Evolutionary conservation across 495 filamentous ascomycete genomes (phyloP).

Genomic region (Talaromyces nanjingensis): DNA sequence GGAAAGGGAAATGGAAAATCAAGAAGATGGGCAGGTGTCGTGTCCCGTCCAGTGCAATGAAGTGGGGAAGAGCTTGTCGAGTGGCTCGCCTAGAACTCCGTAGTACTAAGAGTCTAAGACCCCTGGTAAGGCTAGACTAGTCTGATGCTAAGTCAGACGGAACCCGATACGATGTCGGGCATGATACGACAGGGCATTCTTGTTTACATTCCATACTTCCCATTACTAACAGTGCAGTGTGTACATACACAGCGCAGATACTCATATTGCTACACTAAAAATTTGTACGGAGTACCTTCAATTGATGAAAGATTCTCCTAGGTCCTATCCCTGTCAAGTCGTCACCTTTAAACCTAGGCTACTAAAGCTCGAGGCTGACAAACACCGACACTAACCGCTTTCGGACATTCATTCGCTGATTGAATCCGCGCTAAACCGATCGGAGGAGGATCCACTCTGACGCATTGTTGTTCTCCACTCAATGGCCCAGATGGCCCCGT

Average conservation of each 20-base stretch:
- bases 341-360: neutral
- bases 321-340: neutral
- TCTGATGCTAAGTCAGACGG: neutral
- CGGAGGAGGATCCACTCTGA: neutral
- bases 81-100: neutral
- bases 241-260: no score
- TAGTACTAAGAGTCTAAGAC: neutral
- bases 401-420: neutral
- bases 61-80: no score
- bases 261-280: no score
- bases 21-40: neutral
- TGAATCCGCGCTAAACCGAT: neutral
- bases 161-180: neutral
- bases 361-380: neutral
- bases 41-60: no score
- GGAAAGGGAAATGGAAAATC: neutral
- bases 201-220: neutral
- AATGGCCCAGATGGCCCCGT: neutral
- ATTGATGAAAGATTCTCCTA: neutral
- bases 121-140: neutral
- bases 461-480: neutral
- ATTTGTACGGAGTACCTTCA: no score
- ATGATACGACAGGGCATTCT: neutral
- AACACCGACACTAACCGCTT: neutral
- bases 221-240: neutral